Evolutionary conservation across 2,329 filamentous ascomycete species (phyloP).

Genomic region (Apiospora koreana): DNA sequence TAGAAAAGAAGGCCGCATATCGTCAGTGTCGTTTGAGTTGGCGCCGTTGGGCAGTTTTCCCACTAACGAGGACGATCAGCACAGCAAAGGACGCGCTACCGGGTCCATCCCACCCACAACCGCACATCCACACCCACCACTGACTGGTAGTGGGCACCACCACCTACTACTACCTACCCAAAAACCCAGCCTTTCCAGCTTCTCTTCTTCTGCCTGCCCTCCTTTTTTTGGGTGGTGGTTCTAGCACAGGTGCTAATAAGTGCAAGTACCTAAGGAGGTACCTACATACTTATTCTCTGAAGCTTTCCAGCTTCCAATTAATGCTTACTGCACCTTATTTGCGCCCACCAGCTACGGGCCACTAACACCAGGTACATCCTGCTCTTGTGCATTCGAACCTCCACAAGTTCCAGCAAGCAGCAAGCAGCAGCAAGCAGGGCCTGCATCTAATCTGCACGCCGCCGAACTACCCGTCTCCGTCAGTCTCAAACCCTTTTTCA

Average conservation of each 20-base stretch:
- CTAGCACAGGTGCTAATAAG: too few relatives aligned
- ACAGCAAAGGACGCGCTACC: not conserved
- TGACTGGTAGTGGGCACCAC: too few relatives aligned
- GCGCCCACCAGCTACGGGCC: not conserved
- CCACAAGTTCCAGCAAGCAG: not conserved
- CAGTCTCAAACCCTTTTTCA: slow-evolving; percentile 10
- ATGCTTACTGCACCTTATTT: too few relatives aligned
- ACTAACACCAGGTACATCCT: not conserved
- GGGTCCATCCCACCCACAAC: not conserved
- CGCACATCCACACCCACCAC: not conserved
- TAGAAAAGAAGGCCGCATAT: not conserved
- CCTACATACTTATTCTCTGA: too few relatives aligned
- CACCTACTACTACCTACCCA: not conserved
- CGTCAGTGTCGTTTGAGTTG: slow-evolving; percentile 7
- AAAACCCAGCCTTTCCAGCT: too few relatives aligned
- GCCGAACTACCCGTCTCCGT: slow-evolving; percentile 9
- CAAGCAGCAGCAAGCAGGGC: not conserved
- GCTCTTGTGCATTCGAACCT: not conserved
- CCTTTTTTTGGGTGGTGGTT: too few relatives aligned
- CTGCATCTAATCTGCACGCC: slow-evolving; percentile 1
- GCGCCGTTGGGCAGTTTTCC: slow-evolving; percentile 7
- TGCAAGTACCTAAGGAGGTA: too few relatives aligned
- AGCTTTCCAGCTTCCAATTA: too few relatives aligned
- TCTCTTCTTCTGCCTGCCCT: too few relatives aligned
- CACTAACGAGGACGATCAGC: not conserved